Percentiles rank a stretch among this genome's conserved stretches.
phyloP scores from a whole-genome alignment of 2,329 filamentous ascomycete species.

The Lachnellula hyalina region DNA sequence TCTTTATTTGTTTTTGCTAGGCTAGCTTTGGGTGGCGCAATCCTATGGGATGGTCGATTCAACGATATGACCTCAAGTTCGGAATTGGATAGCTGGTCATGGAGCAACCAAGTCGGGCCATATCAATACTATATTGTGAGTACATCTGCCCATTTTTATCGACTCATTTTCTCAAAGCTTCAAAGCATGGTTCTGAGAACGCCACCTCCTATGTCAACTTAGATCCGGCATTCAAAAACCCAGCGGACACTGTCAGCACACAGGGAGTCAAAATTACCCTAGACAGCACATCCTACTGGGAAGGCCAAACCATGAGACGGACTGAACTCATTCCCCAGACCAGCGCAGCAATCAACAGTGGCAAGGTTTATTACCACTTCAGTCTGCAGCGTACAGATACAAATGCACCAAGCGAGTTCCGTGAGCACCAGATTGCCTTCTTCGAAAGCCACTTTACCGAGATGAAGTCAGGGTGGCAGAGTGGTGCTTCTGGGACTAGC shows the following conservation, averaged over 20 bases:
- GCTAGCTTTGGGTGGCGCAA: slow-evolving; percentile 34
- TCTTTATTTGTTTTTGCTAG: background rate
- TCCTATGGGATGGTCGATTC: slow-evolving; percentile 61
- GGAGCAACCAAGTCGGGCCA: slow-evolving; percentile 57
- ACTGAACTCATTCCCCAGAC: slow-evolving; percentile 71
- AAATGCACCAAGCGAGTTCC: slow-evolving; percentile 55
- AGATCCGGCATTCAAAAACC: slow-evolving; percentile 42
- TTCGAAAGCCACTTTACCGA: slow-evolving; percentile 72
- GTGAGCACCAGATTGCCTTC: slow-evolving; percentile 60
- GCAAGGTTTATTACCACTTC: slow-evolving; percentile 69
- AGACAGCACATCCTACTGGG: slow-evolving; percentile 57
- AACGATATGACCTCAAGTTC: slow-evolving; percentile 48
- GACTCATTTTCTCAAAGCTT: background rate
- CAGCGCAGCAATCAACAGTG: slow-evolving; percentile 56
- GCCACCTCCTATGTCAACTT: slow-evolving; percentile 36
- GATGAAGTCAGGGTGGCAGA: slow-evolving; percentile 58
- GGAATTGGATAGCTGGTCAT: slow-evolving; percentile 57
- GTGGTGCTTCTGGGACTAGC: slow-evolving; percentile 44
- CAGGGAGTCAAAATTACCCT: slow-evolving; percentile 65
- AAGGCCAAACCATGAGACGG: slow-evolving; percentile 63
- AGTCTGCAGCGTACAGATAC: slow-evolving; percentile 53
- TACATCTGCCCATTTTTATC: background rate
- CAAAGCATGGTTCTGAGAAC: slow-evolving; percentile 47
- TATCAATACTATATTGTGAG: slow-evolving; percentile 65
- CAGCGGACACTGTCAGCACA: slow-evolving; percentile 49